Evolutionary conservation across 208 protist species (phyloP), one percentile per base, ranked within the genome.

Genomic region (Porcisia deanei): DNA sequence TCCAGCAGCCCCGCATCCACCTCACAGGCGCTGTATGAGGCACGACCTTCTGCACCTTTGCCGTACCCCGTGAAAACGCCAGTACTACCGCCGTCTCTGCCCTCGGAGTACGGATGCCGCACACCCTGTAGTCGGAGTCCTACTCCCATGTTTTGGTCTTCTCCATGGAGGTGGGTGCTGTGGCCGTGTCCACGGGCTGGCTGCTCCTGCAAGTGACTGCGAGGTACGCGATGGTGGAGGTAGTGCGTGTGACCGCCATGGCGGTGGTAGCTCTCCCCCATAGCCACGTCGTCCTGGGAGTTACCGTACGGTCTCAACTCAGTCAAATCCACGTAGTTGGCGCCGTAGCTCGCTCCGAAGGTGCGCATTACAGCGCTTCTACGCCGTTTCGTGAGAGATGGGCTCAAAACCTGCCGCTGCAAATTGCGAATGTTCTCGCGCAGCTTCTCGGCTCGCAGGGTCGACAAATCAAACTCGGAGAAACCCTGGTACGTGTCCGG

Each of bases 141-240:
- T 54, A 39, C 41, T 25, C n/a, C n/a, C 22, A 5, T 10, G 7
- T 49, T 14, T 16, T 37, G 4, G 20, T 53, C 20, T 4, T 65
- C 55, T 30, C 20, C 39, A 43, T 53, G 34, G 71, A 47, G 25
- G 1, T 61, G 58, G 20, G 49, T 75, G 61, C 5, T 70, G 80
- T 47, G 25, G n/a, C 52, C 49, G 53, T 34, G 68, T 39, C 6
- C 68, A 22, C 57, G 66, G 4, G 22, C 22, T 16, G 20, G 47
- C 39, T 67, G 63, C 12, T 18, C 34, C 63, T 8, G 34, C 63
- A 18, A n/a, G 30, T 18, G 63, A 34, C 12, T 18, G 41, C 14
- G 37, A 12, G 47, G 47, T 1, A 52, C 47, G 41, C 63, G 37
- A 39, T 49, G 39, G 39, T 65, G 30, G 16, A 20, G 9, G n/a